A percentile compares a stretch with the other conserved stretches of the same genome.
Conservation (phyloP, 1,284 basidiomycete genomes). For the Meira miltonrushii region DNA sequence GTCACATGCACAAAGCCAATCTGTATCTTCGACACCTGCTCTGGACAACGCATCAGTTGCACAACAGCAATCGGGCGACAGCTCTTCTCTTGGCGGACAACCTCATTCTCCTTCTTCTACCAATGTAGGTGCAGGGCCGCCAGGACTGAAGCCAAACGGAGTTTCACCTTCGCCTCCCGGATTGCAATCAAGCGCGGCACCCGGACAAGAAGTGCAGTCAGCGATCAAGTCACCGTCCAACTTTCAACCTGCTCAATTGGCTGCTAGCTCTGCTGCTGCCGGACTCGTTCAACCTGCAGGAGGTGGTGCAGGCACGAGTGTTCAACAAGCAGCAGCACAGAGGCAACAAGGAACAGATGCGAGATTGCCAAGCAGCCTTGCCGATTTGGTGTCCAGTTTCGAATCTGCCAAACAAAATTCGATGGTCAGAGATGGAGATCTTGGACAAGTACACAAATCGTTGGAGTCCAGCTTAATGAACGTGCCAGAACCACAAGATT, state of each 20-base stretch:
- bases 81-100: background rate
- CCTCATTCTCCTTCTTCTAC: constrained; percentile 1
- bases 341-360: constrained; percentile 39
- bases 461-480: constrained; percentile 82
- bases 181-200: background rate
- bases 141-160: constrained; percentile 18
- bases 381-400: constrained; percentile 89
- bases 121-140: constrained; percentile 11
- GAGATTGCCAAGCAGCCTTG: constrained; percentile 68
- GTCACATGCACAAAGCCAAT: constrained; percentile 6
- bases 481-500: constrained; percentile 86
- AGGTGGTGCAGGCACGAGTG: constrained; percentile 32
- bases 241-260: constrained; percentile 43
- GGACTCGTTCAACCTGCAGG: constrained; percentile 35
- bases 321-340: constrained; percentile 31
- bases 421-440: constrained; percentile 76
- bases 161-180: background rate
- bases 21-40: constrained; percentile 12
- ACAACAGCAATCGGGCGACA: background rate
- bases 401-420: constrained; percentile 90
- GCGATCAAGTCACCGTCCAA: background rate
- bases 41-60: constrained; percentile 11
- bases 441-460: constrained; percentile 68
- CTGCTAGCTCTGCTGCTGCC: constrained; percentile 55
- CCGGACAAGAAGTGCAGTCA: constrained; percentile 5